Percentiles rank a stretch among this genome's conserved stretches.
These are phyloP conservation scores for Zygoascus ofunaensis DNA, from an alignment of 805 yeast species.

Conservation along the genomic window DNA sequence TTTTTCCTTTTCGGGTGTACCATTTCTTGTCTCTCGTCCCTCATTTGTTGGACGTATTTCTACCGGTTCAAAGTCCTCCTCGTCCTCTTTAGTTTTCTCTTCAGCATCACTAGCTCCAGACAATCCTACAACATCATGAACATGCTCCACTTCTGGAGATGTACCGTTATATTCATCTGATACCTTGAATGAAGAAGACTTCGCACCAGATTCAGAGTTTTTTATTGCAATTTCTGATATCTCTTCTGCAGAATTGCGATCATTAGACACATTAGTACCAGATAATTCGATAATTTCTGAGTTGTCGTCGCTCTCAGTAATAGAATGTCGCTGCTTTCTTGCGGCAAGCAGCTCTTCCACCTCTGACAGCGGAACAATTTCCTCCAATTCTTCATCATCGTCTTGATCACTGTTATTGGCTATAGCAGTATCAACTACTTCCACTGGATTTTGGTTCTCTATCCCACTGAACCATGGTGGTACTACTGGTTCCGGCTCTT, in stretches of 20 bases:
- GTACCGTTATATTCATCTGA: too few species aligned
- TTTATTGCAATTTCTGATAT: not conserved
- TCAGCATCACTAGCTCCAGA: not conserved
- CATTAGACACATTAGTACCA: too few species aligned
- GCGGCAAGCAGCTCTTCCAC: not conserved
- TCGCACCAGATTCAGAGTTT: too few species aligned
- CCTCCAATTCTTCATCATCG: constrained; percentile 4
- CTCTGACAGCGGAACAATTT: constrained; percentile 4
- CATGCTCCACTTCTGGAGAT: too few species aligned
- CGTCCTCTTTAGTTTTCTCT: not conserved
- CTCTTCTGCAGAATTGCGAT: not conserved
- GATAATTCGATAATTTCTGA: not conserved
- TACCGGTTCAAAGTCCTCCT: not conserved
- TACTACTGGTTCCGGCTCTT: constrained; percentile 10
- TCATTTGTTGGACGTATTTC: not conserved
- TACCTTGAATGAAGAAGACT: too few species aligned
- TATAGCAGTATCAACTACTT: constrained; percentile 7
- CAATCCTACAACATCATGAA: too few species aligned
- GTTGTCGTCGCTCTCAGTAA: constrained; percentile 9
- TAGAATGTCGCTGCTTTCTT: not conserved
- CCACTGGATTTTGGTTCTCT: not conserved
- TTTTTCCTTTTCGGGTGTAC: constrained; percentile 9
- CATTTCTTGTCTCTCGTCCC: constrained; percentile 10
- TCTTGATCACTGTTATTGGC: constrained; percentile 14
- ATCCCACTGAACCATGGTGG: constrained; percentile 12